Evolutionary conservation across 73 alveolate genomes (phyloP), one percentile per base, ranked within the genome.

Genomic region (Blepharisma japonicum): DNA sequence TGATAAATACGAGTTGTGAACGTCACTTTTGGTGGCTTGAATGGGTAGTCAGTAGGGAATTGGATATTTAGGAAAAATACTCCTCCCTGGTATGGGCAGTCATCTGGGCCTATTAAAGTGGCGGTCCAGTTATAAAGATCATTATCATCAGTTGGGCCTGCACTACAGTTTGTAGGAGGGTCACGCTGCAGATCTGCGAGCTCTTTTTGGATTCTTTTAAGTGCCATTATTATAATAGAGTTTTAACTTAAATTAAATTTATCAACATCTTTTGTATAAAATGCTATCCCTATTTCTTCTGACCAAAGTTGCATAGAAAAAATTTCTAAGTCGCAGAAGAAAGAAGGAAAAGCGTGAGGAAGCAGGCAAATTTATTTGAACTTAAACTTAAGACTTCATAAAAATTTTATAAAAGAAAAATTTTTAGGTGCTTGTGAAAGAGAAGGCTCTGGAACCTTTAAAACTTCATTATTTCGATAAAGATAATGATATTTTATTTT

Each of bases 11-110:
- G 78, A 51, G 98, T 91, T 11, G 88, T 83, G 88, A 92, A 92
- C 11, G 79, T 39, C 21, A 86, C 93, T 86, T 82, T 96, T 49
- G 97, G 98, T 38, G 99, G 98, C 81, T 93, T 92, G 93, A 94
- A 95, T 42, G 99, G 98, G 82, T 89, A 96, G 83, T 96, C 98
- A 21, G 93, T 82, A 39, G 96, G 97, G 86, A 91, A 94, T 55
- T 76, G 88, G 74, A 94, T 88, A 70, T 93, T 93, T 89, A 94
- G 76, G 84, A 89, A 91, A 89, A 89, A 94, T 53, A 91, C 96
- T 7, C 99, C 98, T n/a, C 98, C 97, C 55, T 90, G 71, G 84
- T 87, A 94, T 21, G 97, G 96, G 71, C 92, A 45, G 77, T 74
- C 85, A 0, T 23, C 18, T 6, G 94, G 91, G 6, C 94, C 90